Conservation (phyloP, 208 protist genomes). For the Porcisia deanei region DNA sequence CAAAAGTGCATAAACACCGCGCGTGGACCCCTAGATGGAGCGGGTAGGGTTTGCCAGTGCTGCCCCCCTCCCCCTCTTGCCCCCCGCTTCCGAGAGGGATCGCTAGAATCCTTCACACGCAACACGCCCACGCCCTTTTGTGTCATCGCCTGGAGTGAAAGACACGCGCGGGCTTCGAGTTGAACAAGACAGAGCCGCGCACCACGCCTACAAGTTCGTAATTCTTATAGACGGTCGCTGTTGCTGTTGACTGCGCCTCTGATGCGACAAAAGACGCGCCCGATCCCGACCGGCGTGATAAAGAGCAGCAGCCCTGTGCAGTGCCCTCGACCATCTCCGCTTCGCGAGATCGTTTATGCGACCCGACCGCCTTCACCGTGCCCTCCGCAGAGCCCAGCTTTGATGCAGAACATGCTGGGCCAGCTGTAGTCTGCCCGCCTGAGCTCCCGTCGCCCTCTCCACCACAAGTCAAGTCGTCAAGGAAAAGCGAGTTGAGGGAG, state of each 20-base stretch:
- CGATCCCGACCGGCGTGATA: not conserved
- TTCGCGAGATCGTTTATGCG: conserved; percentile 22
- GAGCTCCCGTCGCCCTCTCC: not conserved
- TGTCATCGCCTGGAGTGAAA: conserved; percentile 24
- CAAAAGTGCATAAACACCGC: not conserved
- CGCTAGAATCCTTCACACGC: not conserved
- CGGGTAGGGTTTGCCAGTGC: not conserved
- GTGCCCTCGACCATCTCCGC: not conserved
- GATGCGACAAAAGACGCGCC: not conserved
- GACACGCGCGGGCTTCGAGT: conserved; percentile 71
- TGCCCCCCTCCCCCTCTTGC: not conserved
- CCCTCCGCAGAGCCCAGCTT: too few relatives aligned
- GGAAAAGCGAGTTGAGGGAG: conserved; percentile 41
- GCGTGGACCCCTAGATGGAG: not conserved
- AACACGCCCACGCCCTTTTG: not conserved
- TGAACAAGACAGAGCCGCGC: conserved; percentile 60
- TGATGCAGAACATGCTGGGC: not conserved
- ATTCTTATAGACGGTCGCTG: conserved; percentile 31
- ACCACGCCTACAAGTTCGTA: conserved; percentile 78
- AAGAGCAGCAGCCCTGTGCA: not conserved
- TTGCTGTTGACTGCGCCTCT: not conserved
- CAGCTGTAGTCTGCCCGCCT: not conserved
- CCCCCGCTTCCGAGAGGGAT: not conserved
- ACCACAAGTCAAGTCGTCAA: conserved; percentile 11
- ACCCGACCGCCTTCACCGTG: too few relatives aligned